These are phyloP conservation scores for Obelidium mucronatum DNA, from an alignment of 192 early-diverging fungal species.

Conservation along the genomic window DNA sequence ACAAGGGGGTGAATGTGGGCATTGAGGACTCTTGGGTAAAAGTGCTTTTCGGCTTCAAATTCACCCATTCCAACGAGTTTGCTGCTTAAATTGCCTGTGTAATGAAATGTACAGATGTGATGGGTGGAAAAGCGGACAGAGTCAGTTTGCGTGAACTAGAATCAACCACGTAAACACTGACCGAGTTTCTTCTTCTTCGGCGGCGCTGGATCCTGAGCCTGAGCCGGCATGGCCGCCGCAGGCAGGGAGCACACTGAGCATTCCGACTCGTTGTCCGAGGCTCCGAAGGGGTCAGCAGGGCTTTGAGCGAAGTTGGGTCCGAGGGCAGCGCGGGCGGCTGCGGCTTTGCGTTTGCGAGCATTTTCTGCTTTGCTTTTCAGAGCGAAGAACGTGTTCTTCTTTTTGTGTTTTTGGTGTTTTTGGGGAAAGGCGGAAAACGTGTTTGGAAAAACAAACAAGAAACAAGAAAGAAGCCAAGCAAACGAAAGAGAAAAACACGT, in stretches of 20 bases:
- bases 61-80: constrained; percentile 56
- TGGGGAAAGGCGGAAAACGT: too few relatives aligned
- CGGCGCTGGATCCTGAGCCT: background rate
- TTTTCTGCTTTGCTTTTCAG: too few relatives aligned
- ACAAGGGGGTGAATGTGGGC: constrained; percentile 89
- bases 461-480: too few relatives aligned
- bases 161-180: background rate
- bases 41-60: constrained; percentile 85
- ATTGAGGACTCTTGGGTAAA: constrained; percentile 87
- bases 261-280: background rate
- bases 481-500: too few relatives aligned
- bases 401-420: too few relatives aligned
- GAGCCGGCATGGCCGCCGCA: background rate
- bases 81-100: constrained; percentile 17
- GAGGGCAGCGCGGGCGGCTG: too few relatives aligned
- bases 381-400: too few relatives aligned
- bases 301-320: too few relatives aligned
- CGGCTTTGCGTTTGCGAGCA: too few relatives aligned
- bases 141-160: background rate
- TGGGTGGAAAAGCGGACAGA: background rate
- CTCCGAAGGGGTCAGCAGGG: background rate
- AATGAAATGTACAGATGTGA: background rate
- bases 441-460: too few relatives aligned
- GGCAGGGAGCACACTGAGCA: background rate
- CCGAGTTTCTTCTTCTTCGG: background rate